Base-by-base conservation (phyloP, 805 yeast species). In the Starmerella ratchasimensis region DNA sequence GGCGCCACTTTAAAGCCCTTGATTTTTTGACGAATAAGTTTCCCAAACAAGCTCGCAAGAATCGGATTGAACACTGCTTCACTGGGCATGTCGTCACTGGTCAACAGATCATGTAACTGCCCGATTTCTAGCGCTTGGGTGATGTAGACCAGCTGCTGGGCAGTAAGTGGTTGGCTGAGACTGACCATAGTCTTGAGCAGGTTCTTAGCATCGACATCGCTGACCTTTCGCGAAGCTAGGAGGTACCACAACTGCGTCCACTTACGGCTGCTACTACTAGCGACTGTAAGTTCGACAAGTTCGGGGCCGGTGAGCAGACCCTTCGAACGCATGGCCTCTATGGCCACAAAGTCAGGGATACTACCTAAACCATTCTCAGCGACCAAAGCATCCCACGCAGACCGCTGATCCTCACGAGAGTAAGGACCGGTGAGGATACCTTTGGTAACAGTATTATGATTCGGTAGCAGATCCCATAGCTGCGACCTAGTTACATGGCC, bases 161-260 rank as follows among this genome's bases (percentile, higher is more conserved):
- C 32, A 5, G 21, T 18, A 6, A 29, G 13, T 4, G 21, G 7
- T 10, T 17, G 5, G 20, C 6, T 6, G 9, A 23, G 4, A 13
- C 16, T 13, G 20, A 28, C 11, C 31, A 28, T 28, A 6, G 16
- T 6, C 6, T n/a, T 7, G 11, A 28, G 20, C 6, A 17, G n/a
- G 4, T 8, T 28, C 7, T 7, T 28, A 6, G 20, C 31, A 28
- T 28, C 31, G 3, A 29, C 5, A 11, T 17, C 14, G 13, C 7
- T 10, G 8, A 4, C 13, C 7, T 13, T 9, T n/a, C n/a, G n/a
- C 6, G n/a, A 10, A 4, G 32, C 32, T 3, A 29, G 5, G 9
- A 29, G 23, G 23, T 18, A 29, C 32, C 32, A 29, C 23, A 29
- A 14, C 15, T 18, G n/a, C 5, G 32, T 29, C 32, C 32, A 29